Conservation (phyloP, 169 alveolate genomes). For the Cryptosporidium ryanae region DNA sequence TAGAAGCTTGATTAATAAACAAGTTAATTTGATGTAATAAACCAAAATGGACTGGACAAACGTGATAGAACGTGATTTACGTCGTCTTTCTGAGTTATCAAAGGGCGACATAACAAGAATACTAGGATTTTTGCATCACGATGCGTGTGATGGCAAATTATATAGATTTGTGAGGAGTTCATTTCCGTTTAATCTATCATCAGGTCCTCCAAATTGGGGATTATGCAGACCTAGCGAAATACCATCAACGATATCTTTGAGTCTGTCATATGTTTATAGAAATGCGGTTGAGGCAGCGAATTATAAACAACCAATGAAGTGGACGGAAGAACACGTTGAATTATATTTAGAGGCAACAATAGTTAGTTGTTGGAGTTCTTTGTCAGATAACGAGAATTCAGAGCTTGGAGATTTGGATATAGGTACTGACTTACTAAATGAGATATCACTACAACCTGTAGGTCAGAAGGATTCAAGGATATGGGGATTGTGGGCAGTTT, state of each 20-base stretch:
- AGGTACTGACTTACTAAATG: constrained; percentile 67
- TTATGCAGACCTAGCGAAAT: constrained; percentile 61
- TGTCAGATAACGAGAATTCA: constrained; percentile 46
- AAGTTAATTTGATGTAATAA: constrained; percentile 14
- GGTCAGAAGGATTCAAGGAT: constrained; percentile 67
- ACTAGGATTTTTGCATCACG: constrained; percentile 64
- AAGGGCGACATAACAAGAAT: constrained; percentile 66
- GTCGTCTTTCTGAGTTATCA: constrained; percentile 71
- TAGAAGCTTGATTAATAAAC: not conserved
- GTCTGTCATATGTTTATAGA: constrained; percentile 65
- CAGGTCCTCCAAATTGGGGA: constrained; percentile 75
- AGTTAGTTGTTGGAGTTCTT: constrained; percentile 73
- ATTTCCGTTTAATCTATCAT: constrained; percentile 65
- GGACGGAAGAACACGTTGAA: constrained; percentile 75
- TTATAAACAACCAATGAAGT: constrained; percentile 27
- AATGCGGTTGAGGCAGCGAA: constrained; percentile 71
- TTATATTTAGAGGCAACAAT: constrained; percentile 66
- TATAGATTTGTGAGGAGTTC: constrained; percentile 73
- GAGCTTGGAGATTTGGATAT: constrained; percentile 54
- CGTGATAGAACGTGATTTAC: constrained; percentile 71
- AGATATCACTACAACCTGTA: constrained; percentile 48
- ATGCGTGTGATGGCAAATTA: constrained; percentile 72
- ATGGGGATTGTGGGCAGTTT: constrained; percentile 75
- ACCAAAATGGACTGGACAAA: constrained; percentile 67
- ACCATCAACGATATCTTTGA: constrained; percentile 65